These are phyloP conservation scores for Curvularia spicifera DNA, from an alignment of 2,329 filamentous ascomycete species.

Conservation along the genomic window DNA sequence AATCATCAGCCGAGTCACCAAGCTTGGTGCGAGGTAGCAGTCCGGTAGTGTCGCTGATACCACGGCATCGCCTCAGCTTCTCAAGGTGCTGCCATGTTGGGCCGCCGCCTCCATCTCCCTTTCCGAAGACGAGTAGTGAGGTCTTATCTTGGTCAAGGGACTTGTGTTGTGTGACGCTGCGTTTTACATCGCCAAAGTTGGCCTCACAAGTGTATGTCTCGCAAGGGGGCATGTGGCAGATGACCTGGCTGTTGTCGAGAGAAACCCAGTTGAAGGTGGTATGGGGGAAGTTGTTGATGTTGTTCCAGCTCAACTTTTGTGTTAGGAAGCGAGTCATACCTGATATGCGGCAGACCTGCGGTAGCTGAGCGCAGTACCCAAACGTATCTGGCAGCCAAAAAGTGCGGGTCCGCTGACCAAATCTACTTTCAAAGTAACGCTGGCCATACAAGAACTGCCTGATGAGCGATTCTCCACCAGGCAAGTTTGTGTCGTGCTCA, in stretches of 20 bases:
- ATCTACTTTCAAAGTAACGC: slow-evolving; percentile 90
- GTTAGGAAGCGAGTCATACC: slow-evolving; percentile 97
- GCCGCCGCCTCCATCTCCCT: slow-evolving; percentile 94
- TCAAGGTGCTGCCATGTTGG: slow-evolving; percentile 94
- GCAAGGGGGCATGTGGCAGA: slow-evolving; percentile 95
- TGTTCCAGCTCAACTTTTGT: slow-evolving; percentile 99
- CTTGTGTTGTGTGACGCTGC: slow-evolving; percentile 91
- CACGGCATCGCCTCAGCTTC: slow-evolving; percentile 90
- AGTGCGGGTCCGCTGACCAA: slow-evolving; percentile 84
- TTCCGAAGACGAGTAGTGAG: slow-evolving; percentile 91
- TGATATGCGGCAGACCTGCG: slow-evolving; percentile 90
- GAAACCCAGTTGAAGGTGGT: slow-evolving; percentile 99
- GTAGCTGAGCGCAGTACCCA: slow-evolving; percentile 93
- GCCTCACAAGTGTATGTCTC: slow-evolving; percentile 96
- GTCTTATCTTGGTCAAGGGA: slow-evolving; percentile 92
- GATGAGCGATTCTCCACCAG: slow-evolving; percentile 90
- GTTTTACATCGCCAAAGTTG: slow-evolving; percentile 90
- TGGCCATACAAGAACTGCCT: slow-evolving; percentile 96
- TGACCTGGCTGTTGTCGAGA: slow-evolving; percentile 91
- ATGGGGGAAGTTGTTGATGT: slow-evolving; percentile 98
- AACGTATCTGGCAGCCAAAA: slow-evolving; percentile 99
- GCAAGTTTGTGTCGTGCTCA: slow-evolving; percentile 97
- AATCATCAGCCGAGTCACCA: slow-evolving; percentile 89
- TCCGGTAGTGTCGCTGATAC: slow-evolving; percentile 85
- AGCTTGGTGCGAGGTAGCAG: slow-evolving; percentile 85